Percentiles rank a stretch among this genome's conserved stretches.
Evolutionary conservation across 108 stramenopile genomes (phyloP).

Genomic region (Pelagomonas calceolata): DNA sequence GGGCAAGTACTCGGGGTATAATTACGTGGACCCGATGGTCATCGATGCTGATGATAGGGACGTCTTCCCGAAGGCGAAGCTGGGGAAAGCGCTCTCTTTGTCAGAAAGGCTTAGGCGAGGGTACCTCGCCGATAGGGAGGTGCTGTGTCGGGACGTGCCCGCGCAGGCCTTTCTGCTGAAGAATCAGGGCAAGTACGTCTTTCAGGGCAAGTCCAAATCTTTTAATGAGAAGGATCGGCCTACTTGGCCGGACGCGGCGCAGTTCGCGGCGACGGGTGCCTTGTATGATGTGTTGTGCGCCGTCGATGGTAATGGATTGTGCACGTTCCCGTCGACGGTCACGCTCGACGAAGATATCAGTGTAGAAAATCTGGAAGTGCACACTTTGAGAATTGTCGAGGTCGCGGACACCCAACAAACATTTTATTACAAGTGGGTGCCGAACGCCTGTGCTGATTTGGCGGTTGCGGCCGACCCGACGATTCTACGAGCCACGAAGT

Average conservation of each 20-base stretch:
- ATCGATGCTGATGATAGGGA: constrained; percentile 12
- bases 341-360: too few species aligned
- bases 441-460: constrained; percentile 41
- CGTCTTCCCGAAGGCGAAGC: constrained; percentile 47
- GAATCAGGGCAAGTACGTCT: constrained; percentile 37
- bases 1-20: neutral
- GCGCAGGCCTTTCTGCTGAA: constrained; percentile 34
- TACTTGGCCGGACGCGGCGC: too few species aligned
- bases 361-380: too few species aligned
- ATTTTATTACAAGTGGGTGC: constrained; percentile 41
- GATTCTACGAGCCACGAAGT: too few species aligned
- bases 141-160: constrained; percentile 8
- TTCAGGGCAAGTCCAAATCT: too few species aligned
- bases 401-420: neutral
- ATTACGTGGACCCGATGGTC: constrained; percentile 52
- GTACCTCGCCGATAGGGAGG: constrained; percentile 51
- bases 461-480: constrained; percentile 34
- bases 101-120: constrained; percentile 23
- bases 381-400: too few species aligned
- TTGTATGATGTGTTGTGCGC: too few species aligned
- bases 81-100: too few species aligned
- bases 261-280: too few species aligned
- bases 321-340: too few species aligned
- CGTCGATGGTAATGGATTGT: too few species aligned
- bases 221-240: too few species aligned